These are phyloP conservation scores for Phyllosticta citriasiana DNA, from an alignment of 2,329 filamentous ascomycete species.

Conservation along the genomic window DNA sequence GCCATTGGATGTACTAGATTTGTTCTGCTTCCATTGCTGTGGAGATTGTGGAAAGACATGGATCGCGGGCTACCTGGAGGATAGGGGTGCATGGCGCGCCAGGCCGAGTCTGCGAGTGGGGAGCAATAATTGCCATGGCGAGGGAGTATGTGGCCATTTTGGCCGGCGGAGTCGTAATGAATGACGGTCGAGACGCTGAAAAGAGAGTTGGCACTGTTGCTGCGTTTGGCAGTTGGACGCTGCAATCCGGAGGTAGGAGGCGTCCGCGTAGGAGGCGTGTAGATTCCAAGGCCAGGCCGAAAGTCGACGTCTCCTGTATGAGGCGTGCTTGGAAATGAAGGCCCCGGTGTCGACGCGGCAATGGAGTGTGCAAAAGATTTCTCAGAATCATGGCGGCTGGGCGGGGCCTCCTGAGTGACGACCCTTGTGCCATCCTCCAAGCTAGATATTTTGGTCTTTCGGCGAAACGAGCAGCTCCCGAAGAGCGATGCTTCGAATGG, in stretches of 20 bases:
- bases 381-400: background rate
- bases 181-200: constrained; percentile 14
- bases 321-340: constrained; percentile 3
- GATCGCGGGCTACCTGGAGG: constrained; percentile 5
- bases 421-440: constrained; percentile 18
- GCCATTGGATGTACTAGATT: background rate
- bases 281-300: constrained; percentile 15
- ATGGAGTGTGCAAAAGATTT: background rate
- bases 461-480: constrained; percentile 10
- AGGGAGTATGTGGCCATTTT: constrained; percentile 11
- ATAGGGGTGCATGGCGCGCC: constrained; percentile 23
- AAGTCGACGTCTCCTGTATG: background rate
- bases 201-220: background rate
- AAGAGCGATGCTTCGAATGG: constrained; percentile 29
- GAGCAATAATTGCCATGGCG: background rate
- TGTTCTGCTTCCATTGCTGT: background rate
- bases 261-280: background rate
- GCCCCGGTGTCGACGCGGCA: constrained; percentile 1
- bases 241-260: constrained; percentile 7
- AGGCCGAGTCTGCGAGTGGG: constrained; percentile 17
- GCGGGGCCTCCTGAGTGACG: background rate
- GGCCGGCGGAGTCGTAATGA: constrained; percentile 9
- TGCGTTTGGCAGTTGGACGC: background rate
- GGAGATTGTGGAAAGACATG: background rate
- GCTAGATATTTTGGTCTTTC: constrained; percentile 15